A percentile compares a stretch with the other conserved stretches of the same genome.
These are phyloP conservation scores for Pelargonium myrrhifolium DNA, from an alignment of 441 rosid genomes.

Conservation along the genomic window DNA sequence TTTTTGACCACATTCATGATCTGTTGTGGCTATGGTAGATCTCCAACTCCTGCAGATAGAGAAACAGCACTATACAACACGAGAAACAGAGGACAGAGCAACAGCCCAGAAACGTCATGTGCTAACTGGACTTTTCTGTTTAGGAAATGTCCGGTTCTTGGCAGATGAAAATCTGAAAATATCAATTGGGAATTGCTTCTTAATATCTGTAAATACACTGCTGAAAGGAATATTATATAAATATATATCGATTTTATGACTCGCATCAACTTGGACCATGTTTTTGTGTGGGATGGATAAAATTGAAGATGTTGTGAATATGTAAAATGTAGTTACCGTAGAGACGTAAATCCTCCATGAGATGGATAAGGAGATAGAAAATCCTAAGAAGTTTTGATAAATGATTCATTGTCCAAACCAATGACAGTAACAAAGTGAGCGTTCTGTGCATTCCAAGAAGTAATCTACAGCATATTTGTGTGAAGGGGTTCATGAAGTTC, in stretches of 20 bases:
- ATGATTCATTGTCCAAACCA: too few relatives aligned
- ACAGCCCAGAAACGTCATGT: background rate
- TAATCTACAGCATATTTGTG: too few relatives aligned
- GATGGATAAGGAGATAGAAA: too few relatives aligned
- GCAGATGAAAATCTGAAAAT: background rate
- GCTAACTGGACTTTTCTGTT: background rate
- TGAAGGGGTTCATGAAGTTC: too few relatives aligned
- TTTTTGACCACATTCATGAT: too few relatives aligned
- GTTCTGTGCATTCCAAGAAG: too few relatives aligned
- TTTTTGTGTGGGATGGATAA: too few relatives aligned
- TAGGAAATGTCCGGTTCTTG: conserved; percentile 9
- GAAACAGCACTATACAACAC: background rate
- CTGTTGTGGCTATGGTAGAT: background rate
- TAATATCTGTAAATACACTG: conserved; percentile 18
- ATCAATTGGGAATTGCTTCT: conserved; percentile 9
- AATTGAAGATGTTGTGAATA: background rate
- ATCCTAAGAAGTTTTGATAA: too few relatives aligned
- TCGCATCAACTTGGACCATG: too few relatives aligned
- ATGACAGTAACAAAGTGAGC: too few relatives aligned
- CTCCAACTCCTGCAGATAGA: background rate
- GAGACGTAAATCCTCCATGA: too few relatives aligned
- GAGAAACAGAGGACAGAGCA: background rate
- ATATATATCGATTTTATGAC: background rate
- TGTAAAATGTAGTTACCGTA: too few relatives aligned
- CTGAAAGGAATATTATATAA: background rate